Conservation (phyloP, 192 early-diverging fungal genomes). For the Spizellomyces punctatus region DNA sequence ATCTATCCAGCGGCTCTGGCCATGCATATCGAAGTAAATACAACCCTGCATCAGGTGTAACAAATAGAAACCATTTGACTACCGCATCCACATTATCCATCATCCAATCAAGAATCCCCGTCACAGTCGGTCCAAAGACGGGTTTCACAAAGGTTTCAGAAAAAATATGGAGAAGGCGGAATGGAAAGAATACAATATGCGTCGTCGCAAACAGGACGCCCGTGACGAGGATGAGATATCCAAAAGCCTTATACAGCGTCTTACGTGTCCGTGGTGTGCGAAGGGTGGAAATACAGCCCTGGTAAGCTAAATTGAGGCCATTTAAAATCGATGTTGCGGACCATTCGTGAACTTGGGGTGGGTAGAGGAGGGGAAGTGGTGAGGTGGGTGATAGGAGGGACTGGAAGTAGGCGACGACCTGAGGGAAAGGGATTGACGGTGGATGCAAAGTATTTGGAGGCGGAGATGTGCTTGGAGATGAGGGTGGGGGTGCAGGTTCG, state of each 20-base stretch:
- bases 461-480: too few relatives aligned
- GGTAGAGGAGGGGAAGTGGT: slow-evolving; percentile 11
- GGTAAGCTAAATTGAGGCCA: slow-evolving; percentile 17
- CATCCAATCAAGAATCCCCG: slow-evolving; percentile 7
- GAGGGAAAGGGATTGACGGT: not conserved
- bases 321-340: slow-evolving; percentile 2
- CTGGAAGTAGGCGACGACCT: not conserved
- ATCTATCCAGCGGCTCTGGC: slow-evolving; percentile 38
- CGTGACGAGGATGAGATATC: slow-evolving; percentile 22
- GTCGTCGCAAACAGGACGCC: slow-evolving; percentile 4
- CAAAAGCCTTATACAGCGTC: slow-evolving; percentile 4
- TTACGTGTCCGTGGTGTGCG: slow-evolving; percentile 15
- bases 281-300: slow-evolving; percentile 4
- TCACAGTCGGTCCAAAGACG: not conserved
- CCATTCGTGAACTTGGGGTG: slow-evolving; percentile 16
- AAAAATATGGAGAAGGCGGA: slow-evolving; percentile 12
- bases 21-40: slow-evolving; percentile 34
- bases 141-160: slow-evolving; percentile 9
- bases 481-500: too few relatives aligned
- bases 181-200: slow-evolving; percentile 22
- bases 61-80: slow-evolving; percentile 21
- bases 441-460: too few relatives aligned
- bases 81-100: slow-evolving; percentile 14
- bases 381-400: slow-evolving; percentile 5
- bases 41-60: slow-evolving; percentile 21